A percentile compares a stretch with the other conserved stretches of the same genome.
phyloP scores from a whole-genome alignment of 352 stramenopile genomes.

The Peronospora farinosa region DNA sequence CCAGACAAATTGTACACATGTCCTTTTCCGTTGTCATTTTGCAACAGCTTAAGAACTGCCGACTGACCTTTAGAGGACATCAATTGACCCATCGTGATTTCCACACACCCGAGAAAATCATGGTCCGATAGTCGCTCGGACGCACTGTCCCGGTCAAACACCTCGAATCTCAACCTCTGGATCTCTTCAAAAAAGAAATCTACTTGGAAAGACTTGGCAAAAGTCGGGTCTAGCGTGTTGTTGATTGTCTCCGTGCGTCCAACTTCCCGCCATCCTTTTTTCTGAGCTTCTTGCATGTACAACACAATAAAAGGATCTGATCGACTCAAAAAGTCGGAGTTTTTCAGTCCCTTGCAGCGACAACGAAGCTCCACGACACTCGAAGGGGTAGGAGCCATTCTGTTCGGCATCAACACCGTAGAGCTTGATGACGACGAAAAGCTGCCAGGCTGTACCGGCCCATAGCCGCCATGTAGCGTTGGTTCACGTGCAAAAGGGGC shows the following conservation, averaged over 20 bases:
- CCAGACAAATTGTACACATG: constrained; percentile 44
- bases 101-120: constrained; percentile 70
- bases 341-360: constrained; percentile 66
- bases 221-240: constrained; percentile 62
- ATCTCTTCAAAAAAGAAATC: constrained; percentile 82
- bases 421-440: constrained; percentile 18
- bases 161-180: constrained; percentile 67
- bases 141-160: constrained; percentile 70
- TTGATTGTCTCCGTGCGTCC: constrained; percentile 71
- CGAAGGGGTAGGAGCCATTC: constrained; percentile 31
- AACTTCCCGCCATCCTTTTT: constrained; percentile 52
- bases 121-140: constrained; percentile 55
- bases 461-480: constrained; percentile 40
- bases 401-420: constrained; percentile 20
- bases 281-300: constrained; percentile 53
- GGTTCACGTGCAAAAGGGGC: constrained; percentile 13
- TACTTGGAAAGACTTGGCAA: constrained; percentile 61
- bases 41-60: constrained; percentile 47
- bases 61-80: constrained; percentile 61
- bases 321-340: constrained; percentile 58
- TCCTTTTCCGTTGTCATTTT: constrained; percentile 32
- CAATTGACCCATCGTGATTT: constrained; percentile 72
- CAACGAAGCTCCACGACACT: constrained; percentile 66
- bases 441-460: constrained; percentile 28
- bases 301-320: constrained; percentile 73